A percentile compares a stretch with the other conserved stretches of the same genome.
These are phyloP conservation scores for Yarrowia galli DNA, from an alignment of 1,139 yeast genomes.

Conservation along the genomic window DNA sequence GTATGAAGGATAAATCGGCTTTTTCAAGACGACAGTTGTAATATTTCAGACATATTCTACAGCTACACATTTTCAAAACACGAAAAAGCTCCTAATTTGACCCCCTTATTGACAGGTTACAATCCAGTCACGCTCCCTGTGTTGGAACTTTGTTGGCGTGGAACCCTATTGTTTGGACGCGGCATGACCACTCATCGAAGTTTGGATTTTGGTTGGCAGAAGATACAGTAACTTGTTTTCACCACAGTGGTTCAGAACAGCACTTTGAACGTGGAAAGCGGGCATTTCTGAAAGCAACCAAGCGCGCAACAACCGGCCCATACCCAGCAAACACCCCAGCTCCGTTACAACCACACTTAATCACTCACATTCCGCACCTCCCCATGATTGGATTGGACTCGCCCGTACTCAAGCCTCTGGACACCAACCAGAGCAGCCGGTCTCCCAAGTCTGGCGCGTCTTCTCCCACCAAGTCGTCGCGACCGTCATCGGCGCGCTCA, in stretches of 20 bases:
- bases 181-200: constrained; percentile 33
- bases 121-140: constrained; percentile 34
- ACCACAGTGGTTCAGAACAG: not conserved
- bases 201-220: not conserved
- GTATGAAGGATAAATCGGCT: not conserved
- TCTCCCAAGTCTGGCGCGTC: constrained; percentile 32
- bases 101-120: not conserved
- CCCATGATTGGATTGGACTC: constrained; percentile 35
- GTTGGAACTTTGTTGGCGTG: constrained; percentile 13
- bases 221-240: not conserved
- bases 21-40: not conserved
- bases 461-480: constrained; percentile 24
- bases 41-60: no score
- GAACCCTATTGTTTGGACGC: constrained; percentile 28
- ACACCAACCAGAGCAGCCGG: constrained; percentile 33
- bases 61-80: not conserved
- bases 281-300: not conserved
- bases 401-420: constrained; percentile 35
- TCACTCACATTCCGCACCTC: constrained; percentile 24
- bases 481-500: constrained; percentile 18
- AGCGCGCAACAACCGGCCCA: not conserved
- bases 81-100: not conserved
- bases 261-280: constrained; percentile 7
- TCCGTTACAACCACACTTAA: not conserved
- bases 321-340: no score